Conservation (phyloP, 106 monocot genomes). For the Agapanthus africanus region DNA sequence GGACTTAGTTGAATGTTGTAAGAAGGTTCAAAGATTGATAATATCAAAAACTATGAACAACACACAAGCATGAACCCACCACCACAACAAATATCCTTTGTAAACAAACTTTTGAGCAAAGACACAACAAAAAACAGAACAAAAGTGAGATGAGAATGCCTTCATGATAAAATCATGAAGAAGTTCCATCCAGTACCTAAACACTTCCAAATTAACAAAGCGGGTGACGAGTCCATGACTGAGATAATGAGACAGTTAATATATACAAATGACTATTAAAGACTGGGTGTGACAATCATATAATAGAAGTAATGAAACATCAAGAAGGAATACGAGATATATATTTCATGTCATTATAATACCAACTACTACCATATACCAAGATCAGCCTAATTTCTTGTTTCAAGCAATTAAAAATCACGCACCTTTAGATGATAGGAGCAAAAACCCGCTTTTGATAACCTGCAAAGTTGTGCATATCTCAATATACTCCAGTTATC, state of each 20-base stretch:
- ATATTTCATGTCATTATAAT: not conserved
- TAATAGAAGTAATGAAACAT: not conserved
- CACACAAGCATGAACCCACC: not conserved
- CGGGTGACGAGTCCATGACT: not conserved
- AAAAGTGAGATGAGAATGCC: not conserved
- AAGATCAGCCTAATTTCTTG: not conserved
- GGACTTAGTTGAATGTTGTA: too few species aligned
- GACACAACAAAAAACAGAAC: not conserved
- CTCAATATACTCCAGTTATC: not conserved
- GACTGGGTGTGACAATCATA: not conserved
- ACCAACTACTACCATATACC: not conserved
- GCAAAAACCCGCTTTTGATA: constrained; percentile 62
- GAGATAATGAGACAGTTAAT: not conserved
- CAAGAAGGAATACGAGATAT: not conserved
- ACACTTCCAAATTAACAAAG: not conserved
- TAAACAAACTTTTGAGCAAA: not conserved
- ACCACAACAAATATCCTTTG: constrained; percentile 1
- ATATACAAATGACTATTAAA: not conserved
- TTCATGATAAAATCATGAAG: not conserved
- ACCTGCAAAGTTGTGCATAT: constrained; percentile 26
- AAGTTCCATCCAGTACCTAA: not conserved
- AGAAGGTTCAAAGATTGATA: too few species aligned
- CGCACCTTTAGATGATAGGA: constrained; percentile 76
- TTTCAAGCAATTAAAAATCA: not conserved
- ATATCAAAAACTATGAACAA: not conserved